A percentile compares a stretch with the other conserved stretches of the same genome.
These are phyloP conservation scores for Diaporthe sp. DNA, from an alignment of 2,329 filamentous ascomycete genomes.

Conservation along the genomic window DNA sequence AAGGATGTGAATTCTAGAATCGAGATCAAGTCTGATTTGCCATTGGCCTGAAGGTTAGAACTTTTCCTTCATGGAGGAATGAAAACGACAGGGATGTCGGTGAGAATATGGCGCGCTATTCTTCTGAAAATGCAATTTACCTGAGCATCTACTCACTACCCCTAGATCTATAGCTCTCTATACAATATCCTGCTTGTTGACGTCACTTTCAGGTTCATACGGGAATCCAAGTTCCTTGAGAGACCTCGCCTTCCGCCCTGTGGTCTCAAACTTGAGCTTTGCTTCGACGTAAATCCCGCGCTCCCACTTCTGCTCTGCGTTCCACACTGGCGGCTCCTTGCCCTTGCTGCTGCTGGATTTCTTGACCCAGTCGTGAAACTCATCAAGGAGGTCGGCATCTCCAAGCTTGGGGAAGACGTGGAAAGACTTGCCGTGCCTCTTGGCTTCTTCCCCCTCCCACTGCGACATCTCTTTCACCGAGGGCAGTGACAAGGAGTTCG, in stretches of 20 bases:
- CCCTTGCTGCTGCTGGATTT: slow-evolving; percentile 63
- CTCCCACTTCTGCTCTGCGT: slow-evolving; percentile 79
- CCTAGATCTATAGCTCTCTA: background rate
- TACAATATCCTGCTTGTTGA: slow-evolving; percentile 40
- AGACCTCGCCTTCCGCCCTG: slow-evolving; percentile 74
- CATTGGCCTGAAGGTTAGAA: background rate
- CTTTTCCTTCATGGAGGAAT: too few relatives aligned
- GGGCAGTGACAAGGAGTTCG: slow-evolving; percentile 78
- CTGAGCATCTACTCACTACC: background rate
- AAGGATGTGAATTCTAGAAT: background rate
- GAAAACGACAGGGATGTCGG: background rate
- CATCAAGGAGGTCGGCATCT: slow-evolving; percentile 80
- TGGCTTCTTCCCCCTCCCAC: slow-evolving; percentile 77
- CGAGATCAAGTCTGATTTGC: background rate
- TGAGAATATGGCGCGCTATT: background rate
- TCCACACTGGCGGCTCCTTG: slow-evolving; percentile 81
- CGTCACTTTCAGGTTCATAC: slow-evolving; percentile 56
- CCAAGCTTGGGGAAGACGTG: slow-evolving; percentile 67
- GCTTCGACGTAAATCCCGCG: slow-evolving; percentile 77
- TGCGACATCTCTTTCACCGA: slow-evolving; percentile 72
- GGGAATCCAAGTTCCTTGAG: slow-evolving; percentile 81
- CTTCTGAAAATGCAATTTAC: background rate
- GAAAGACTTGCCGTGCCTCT: slow-evolving; percentile 57
- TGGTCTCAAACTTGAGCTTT: slow-evolving; percentile 78
- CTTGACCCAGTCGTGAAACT: slow-evolving; percentile 73